A percentile compares a stretch with the other conserved stretches of the same genome.
Conservation (phyloP, 176 grass and related monocot species). For the Dactylis glomerata region DNA sequence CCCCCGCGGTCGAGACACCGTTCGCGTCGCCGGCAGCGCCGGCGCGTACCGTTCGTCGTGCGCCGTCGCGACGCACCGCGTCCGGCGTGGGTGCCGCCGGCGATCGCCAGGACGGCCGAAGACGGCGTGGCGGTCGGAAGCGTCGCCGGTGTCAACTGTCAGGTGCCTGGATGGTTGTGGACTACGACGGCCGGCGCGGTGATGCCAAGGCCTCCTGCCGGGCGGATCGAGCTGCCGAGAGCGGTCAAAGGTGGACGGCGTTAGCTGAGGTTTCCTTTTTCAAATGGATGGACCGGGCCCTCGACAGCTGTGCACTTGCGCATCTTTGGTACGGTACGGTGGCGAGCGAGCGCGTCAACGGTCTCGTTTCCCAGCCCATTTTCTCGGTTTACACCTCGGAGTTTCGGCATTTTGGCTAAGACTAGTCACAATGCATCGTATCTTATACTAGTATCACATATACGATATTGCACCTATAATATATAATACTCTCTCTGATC, state of each 20-base stretch:
- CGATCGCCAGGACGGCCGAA: background rate
- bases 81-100: no score
- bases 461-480: no score
- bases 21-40: background rate
- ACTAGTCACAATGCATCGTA: no score
- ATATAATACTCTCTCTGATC: no score
- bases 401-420: background rate
- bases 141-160: background rate
- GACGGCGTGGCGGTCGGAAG: background rate
- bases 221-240: background rate
- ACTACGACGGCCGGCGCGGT: background rate
- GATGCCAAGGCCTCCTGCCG: background rate
- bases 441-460: no score
- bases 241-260: slow-evolving; percentile 22
- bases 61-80: no score
- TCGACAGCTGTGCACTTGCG: background rate
- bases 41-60: no score
- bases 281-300: background rate
- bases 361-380: background rate
- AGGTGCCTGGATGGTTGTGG: background rate
- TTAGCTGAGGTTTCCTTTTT: background rate
- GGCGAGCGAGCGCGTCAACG: slow-evolving; percentile 23
- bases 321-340: background rate
- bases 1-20: background rate
- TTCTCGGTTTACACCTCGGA: background rate